Percentiles rank a stretch among this genome's conserved stretches.
Conservation (phyloP, 1,284 basidiomycete species). For the Exobasidium cylindrosporum region DNA sequence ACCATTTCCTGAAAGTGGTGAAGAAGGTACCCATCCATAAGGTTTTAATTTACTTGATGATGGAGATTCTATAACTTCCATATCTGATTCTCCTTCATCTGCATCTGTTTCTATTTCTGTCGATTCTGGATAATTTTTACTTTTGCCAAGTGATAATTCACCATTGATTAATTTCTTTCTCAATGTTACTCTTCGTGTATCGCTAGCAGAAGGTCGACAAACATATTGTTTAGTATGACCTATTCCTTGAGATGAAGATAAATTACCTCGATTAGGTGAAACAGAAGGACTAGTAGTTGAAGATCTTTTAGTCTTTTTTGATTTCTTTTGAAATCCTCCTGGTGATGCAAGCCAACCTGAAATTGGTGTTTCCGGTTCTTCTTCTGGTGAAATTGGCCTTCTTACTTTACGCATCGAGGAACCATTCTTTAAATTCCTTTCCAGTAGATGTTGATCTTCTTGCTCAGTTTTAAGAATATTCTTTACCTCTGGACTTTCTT, state of each 20-base stretch:
- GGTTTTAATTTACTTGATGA: constrained; percentile 33
- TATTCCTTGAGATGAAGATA: background rate
- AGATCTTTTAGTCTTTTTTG: background rate
- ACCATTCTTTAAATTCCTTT: background rate
- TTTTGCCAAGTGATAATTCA: constrained; percentile 20
- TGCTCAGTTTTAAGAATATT: background rate
- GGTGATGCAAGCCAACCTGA: background rate
- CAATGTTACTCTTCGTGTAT: constrained; percentile 21
- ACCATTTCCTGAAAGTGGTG: background rate
- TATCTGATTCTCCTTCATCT: background rate
- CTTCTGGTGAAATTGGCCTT: background rate
- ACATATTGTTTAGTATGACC: background rate
- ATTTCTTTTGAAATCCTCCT: background rate
- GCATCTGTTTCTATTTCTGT: background rate
- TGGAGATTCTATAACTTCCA: background rate
- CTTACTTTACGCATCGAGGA: background rate
- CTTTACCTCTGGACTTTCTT: background rate
- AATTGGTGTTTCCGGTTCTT: background rate
- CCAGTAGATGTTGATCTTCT: background rate
- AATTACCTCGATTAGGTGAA: background rate
- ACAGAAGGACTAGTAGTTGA: background rate
- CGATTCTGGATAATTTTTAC: constrained; percentile 5
- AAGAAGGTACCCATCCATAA: no score
- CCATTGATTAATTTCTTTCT: constrained; percentile 30
- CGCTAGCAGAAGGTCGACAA: constrained; percentile 1